Evolutionary conservation across 2,329 filamentous ascomycete genomes (phyloP), one percentile per base, ranked within the genome.

Genomic region (Exserohilum rostratum): DNA sequence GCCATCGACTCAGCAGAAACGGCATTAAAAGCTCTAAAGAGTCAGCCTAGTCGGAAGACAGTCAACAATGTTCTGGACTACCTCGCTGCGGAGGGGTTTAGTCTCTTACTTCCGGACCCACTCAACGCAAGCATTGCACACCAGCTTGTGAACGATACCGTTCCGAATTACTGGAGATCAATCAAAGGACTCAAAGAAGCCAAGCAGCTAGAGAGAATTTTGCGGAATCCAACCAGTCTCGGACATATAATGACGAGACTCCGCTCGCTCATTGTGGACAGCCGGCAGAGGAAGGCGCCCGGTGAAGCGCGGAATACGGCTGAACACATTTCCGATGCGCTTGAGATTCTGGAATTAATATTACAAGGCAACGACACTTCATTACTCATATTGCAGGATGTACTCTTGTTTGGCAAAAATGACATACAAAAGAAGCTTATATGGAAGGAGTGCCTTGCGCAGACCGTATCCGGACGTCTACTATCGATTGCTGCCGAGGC

Each of bases 81-180:
- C 60, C 76, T 91, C n/a, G 46, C 49, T 6, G 40, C 45, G 2
- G 56, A 67, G n/a, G 61, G 57, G 0, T 85, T 89, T 67, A 83
- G 84, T 62, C 81, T 93, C 45, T 79, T 81, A 39, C 73, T 79
- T 2, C 87, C 91, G 3, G 83, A 83, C 29, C 87, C 93, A 1
- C 78, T 85, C 57, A 85, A 87, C 52, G 87, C 91, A 17, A 90
- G 92, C 64, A 85, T 97, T 29, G 80, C 93, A 47, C 87, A 92
- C 68, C 78, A 85, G 3, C 77, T 99, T 31, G 86, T 96, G 54
- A 87, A 84, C 13, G 85, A 87, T 29, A 92, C 90, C 22, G 79
- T 91, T 6, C 90, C 90, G 1, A 90, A 93, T 69, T 96, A 93
- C 75, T 98, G 95, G 93, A 70, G 80, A 3, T 25, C 47, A 3